Evolutionary conservation across 208 protist species (phyloP).

Genomic region (Wallacemonas sp.): DNA sequence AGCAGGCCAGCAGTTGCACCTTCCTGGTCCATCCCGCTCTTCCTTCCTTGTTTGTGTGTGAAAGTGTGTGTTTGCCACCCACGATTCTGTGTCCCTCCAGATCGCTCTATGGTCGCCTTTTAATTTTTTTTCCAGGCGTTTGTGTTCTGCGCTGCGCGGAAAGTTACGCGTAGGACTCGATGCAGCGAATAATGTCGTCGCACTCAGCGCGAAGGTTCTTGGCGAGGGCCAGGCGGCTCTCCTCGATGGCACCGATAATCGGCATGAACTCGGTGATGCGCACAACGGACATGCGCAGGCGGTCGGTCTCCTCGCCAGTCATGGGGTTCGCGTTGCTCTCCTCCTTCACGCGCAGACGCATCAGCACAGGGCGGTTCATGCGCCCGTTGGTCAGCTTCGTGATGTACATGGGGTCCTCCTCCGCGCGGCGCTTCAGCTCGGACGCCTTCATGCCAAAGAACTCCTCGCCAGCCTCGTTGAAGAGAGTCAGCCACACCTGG

Average conservation of each 20-base stretch:
- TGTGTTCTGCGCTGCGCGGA: background rate
- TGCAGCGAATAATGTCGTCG: conserved; percentile 77
- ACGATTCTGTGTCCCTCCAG: no score
- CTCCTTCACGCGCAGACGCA: conserved; percentile 90
- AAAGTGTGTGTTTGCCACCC: no score
- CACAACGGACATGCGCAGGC: conserved; percentile 81
- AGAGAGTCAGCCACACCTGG: conserved; percentile 91
- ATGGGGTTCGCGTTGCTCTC: conserved; percentile 50
- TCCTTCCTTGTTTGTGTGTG: no score
- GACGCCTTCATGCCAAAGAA: conserved; percentile 88
- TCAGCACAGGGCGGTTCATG: conserved; percentile 87
- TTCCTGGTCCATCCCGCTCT: no score
- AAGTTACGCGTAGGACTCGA: conserved; percentile 72
- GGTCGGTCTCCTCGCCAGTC: conserved; percentile 65
- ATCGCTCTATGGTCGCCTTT: conserved; percentile 5
- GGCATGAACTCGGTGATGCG: conserved; percentile 88
- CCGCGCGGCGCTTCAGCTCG: conserved; percentile 78
- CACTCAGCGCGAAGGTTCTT: conserved; percentile 76
- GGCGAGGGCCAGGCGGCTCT: conserved; percentile 64
- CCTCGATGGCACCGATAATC: conserved; percentile 62
- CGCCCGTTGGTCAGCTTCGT: conserved; percentile 73
- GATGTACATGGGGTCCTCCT: conserved; percentile 81
- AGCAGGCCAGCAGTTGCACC: no score
- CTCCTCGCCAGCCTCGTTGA: conserved; percentile 86
- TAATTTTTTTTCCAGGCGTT: background rate